Conservation (phyloP, 768 basidiomycete species). For the Nidularia sp. region DNA sequence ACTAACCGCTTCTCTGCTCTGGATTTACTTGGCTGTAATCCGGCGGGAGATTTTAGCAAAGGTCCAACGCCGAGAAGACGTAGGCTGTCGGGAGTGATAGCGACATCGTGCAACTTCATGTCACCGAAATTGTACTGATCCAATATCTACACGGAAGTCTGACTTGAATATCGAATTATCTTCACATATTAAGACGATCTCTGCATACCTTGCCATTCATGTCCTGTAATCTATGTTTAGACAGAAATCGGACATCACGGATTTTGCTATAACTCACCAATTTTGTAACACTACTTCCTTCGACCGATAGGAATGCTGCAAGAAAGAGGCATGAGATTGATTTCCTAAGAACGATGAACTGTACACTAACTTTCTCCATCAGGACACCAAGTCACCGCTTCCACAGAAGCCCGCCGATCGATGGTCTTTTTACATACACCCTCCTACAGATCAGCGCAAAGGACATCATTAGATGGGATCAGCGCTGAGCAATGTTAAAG, state of each 20-base stretch:
- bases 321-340: neutral
- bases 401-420: slow-evolving; percentile 48
- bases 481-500: neutral
- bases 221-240: slow-evolving; percentile 30
- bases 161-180: neutral
- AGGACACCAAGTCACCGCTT: slow-evolving; percentile 68
- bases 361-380: slow-evolving; percentile 46
- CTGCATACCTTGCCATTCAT: slow-evolving; percentile 50
- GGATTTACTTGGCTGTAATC: slow-evolving; percentile 66
- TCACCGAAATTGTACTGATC: slow-evolving; percentile 55
- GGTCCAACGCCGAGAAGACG: slow-evolving; percentile 69
- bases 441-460: slow-evolving; percentile 31
- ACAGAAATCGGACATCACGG: neutral
- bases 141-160: slow-evolving; percentile 32
- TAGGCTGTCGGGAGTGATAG: slow-evolving; percentile 61
- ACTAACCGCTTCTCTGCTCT: slow-evolving; percentile 70
- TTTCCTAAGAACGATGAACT: neutral
- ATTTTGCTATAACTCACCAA: slow-evolving; percentile 33
- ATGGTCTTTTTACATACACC: slow-evolving; percentile 69
- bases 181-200: neutral
- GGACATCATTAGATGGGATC: too few species aligned
- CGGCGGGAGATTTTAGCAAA: slow-evolving; percentile 55
- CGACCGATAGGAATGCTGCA: slow-evolving; percentile 68
- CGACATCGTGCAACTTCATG: slow-evolving; percentile 67
- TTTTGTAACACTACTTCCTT: slow-evolving; percentile 57